phyloP scores from a whole-genome alignment of 148 eudicot genomes.

The Diospyros kaki region DNA sequence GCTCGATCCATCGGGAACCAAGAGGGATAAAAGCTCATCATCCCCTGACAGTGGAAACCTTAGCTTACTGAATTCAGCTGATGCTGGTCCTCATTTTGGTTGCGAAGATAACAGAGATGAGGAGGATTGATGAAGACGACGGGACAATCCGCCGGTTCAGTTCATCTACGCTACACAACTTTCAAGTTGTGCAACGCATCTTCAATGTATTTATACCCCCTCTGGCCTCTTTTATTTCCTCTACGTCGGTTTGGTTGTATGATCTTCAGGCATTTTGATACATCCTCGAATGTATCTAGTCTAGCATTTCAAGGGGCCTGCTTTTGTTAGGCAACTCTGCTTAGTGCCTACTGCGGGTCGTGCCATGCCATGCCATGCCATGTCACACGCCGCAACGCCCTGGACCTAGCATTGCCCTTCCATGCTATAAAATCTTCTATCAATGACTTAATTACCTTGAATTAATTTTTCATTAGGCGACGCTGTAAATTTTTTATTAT shows the following conservation, averaged over 20 bases:
- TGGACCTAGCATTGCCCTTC: no score
- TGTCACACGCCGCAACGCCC: no score
- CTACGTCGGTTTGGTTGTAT: background rate
- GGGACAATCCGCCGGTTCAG: background rate
- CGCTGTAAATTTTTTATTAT: no score
- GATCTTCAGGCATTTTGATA: background rate
- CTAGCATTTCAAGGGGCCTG: no score
- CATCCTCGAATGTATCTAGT: no score
- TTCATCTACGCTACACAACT: background rate
- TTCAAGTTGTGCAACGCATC: background rate
- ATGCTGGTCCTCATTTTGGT: slow-evolving; percentile 3
- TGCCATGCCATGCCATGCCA: no score
- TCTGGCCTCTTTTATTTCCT: background rate
- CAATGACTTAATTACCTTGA: no score
- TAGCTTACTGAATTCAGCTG: slow-evolving; percentile 13
- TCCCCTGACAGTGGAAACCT: slow-evolving; percentile 3
- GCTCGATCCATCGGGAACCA: slow-evolving; percentile 12
- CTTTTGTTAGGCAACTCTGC: no score
- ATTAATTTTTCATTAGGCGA: no score
- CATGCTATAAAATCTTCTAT: no score
- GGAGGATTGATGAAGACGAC: background rate
- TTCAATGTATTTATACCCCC: background rate
- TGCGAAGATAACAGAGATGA: slow-evolving; percentile 1
- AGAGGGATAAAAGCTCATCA: background rate
- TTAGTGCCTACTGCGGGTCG: no score